Evolutionary conservation across 2,329 filamentous ascomycete species (phyloP).

Genomic region (Diplodia intermedia): DNA sequence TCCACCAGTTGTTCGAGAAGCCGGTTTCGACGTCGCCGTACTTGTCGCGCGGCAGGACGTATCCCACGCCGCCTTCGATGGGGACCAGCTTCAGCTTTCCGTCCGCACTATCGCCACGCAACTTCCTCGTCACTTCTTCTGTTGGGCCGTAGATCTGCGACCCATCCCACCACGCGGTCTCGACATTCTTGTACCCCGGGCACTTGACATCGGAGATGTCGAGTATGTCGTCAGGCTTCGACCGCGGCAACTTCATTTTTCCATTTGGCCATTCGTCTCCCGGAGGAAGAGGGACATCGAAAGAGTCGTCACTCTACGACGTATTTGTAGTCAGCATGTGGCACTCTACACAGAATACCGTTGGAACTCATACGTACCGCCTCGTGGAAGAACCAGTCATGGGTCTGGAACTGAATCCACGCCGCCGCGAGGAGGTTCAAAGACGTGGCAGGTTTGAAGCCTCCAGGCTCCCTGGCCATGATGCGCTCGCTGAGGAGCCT

Average conservation of each 20-base stretch:
- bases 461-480: constrained; percentile 47
- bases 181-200: constrained; percentile 53
- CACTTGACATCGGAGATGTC: constrained; percentile 47
- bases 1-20: constrained; percentile 57
- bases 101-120: constrained; percentile 47
- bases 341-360: too few relatives aligned
- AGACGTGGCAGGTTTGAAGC: constrained; percentile 55
- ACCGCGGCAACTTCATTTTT: constrained; percentile 49
- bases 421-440: constrained; percentile 57
- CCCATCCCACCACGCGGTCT: constrained; percentile 57
- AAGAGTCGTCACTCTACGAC: constrained; percentile 1
- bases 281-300: constrained; percentile 38
- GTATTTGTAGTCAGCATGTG: too few relatives aligned
- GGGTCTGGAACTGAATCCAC: constrained; percentile 59
- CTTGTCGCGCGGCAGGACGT: constrained; percentile 49
- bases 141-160: constrained; percentile 56
- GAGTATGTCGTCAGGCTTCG: constrained; percentile 46
- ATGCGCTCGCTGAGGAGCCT: constrained; percentile 53
- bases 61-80: constrained; percentile 40
- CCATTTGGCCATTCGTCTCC: constrained; percentile 47
- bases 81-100: constrained; percentile 51
- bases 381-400: constrained; percentile 52
- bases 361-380: constrained; percentile 31
- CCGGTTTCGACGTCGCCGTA: constrained; percentile 52
- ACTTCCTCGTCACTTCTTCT: constrained; percentile 46